Evolutionary conservation across 169 alveolate genomes (phyloP).

Genomic region (Plasmodium chabaudi): DNA sequence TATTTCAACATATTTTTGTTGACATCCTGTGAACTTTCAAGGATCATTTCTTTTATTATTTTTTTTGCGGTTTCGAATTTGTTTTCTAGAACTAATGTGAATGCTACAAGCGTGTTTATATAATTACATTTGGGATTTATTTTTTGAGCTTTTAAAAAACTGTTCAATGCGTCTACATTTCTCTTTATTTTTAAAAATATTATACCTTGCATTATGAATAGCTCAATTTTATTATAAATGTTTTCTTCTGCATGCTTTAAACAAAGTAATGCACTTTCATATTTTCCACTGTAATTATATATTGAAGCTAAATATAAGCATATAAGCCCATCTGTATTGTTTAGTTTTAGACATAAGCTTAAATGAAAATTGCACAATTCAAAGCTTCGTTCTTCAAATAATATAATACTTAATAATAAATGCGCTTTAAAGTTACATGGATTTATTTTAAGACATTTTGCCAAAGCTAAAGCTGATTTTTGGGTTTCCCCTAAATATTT

Average conservation of each 20-base stretch:
- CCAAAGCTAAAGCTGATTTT: conserved; percentile 57
- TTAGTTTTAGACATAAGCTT: conserved; percentile 58
- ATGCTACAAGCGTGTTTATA: conserved; percentile 39
- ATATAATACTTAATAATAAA: conserved; percentile 48
- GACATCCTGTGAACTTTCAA: conserved; percentile 9
- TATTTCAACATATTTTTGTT: conserved; percentile 46
- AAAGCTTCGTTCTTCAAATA: conserved; percentile 29
- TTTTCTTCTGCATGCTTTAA: conserved; percentile 68
- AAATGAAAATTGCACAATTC: conserved; percentile 56
- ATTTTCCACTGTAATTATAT: conserved; percentile 50
- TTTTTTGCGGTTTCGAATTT: conserved; percentile 50
- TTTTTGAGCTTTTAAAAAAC: conserved; percentile 65
- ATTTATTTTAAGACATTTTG: conserved; percentile 57
- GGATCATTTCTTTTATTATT: conserved; percentile 44
- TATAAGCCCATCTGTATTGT: conserved; percentile 41
- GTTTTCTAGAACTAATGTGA: conserved; percentile 41
- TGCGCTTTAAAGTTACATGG: conserved; percentile 66
- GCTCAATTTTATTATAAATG: conserved; percentile 27
- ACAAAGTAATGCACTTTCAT: conserved; percentile 73
- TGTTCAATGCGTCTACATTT: conserved; percentile 59
- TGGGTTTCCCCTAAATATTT: conserved; percentile 30
- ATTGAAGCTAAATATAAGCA: conserved; percentile 58
- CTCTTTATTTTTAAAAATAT: conserved; percentile 69
- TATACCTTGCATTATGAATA: conserved; percentile 60
- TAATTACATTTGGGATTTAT: conserved; percentile 37